These are phyloP conservation scores for Sapria himalayana DNA, from an alignment of 345 rosid genomes.

Conservation along the genomic window DNA sequence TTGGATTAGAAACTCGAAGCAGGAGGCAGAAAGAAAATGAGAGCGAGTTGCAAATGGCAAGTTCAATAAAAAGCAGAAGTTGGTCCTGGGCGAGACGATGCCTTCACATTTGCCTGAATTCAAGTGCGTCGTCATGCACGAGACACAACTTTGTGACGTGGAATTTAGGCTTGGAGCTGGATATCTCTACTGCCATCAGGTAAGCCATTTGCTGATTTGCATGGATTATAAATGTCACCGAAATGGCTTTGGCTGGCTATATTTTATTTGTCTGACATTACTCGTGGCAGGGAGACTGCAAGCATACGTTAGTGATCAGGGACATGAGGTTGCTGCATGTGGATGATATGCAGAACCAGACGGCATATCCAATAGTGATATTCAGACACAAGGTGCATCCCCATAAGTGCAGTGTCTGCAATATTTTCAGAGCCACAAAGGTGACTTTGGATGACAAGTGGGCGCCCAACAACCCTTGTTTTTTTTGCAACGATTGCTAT, in stretches of 20 bases:
- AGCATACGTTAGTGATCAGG: conserved; percentile 53
- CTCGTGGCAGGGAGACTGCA: conserved; percentile 56
- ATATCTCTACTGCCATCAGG: conserved; percentile 86
- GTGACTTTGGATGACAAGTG: conserved; percentile 46
- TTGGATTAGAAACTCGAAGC: conserved; percentile 56
- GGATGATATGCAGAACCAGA: conserved; percentile 39
- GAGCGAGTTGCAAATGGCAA: conserved; percentile 41
- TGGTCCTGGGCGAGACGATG: conserved; percentile 18
- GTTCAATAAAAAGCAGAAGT: conserved; percentile 31
- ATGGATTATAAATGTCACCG: neutral
- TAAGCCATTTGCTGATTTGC: conserved; percentile 3
- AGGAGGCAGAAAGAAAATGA: conserved; percentile 56
- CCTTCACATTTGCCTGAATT: conserved; percentile 32
- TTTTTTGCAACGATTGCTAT: conserved; percentile 57
- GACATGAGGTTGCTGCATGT: conserved; percentile 76
- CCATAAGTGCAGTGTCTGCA: conserved; percentile 52
- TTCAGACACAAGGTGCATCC: conserved; percentile 25
- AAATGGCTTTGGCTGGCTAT: neutral
- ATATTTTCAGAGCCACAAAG: conserved; percentile 34
- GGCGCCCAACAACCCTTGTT: conserved; percentile 54
- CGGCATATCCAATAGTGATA: conserved; percentile 41
- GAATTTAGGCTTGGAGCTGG: conserved; percentile 67
- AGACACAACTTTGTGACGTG: conserved; percentile 38
- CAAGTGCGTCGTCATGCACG: conserved; percentile 36
- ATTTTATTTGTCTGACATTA: neutral